Conservation (phyloP, 371 early-diverging fungal genomes). For the Apophysomyces variabilis region DNA sequence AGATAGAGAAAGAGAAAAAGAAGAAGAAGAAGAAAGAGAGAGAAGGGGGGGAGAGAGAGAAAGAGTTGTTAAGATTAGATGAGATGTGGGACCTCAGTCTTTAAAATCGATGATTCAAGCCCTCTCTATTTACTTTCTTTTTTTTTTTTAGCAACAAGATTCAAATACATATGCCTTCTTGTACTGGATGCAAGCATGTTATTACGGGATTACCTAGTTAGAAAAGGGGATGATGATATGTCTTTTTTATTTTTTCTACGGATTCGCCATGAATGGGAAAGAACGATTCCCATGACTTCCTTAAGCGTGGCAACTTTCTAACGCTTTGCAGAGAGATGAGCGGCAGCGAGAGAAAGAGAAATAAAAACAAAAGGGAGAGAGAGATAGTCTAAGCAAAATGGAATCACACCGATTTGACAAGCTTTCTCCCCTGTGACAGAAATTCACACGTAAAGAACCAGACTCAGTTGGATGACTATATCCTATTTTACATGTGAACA, state of each 20-base stretch:
- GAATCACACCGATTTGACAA: slow-evolving; percentile 6
- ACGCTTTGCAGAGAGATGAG: no score
- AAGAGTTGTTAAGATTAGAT: background rate
- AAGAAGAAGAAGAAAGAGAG: slow-evolving; percentile 13
- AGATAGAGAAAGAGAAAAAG: slow-evolving; percentile 2
- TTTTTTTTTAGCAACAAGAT: no score
- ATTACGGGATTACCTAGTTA: background rate
- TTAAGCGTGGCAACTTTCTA: background rate
- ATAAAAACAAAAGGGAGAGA: no score
- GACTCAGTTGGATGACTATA: background rate
- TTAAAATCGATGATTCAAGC: no score
- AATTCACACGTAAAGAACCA: slow-evolving; percentile 1
- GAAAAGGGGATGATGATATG: background rate
- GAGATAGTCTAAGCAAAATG: background rate
- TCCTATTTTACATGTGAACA: slow-evolving; percentile 7
- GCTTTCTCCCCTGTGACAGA: slow-evolving; percentile 4
- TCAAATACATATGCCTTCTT: no score
- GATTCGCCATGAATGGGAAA: slow-evolving; percentile 7
- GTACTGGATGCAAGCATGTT: no score
- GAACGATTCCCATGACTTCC: background rate
- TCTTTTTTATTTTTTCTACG: background rate
- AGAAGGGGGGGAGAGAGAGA: slow-evolving; percentile 12
- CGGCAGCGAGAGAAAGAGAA: no score
- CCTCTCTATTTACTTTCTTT: no score
- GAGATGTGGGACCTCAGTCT: background rate